These are phyloP conservation scores for Sungouiozyma ichnusensis DNA, from an alignment of 805 yeast species.

Conservation along the genomic window DNA sequence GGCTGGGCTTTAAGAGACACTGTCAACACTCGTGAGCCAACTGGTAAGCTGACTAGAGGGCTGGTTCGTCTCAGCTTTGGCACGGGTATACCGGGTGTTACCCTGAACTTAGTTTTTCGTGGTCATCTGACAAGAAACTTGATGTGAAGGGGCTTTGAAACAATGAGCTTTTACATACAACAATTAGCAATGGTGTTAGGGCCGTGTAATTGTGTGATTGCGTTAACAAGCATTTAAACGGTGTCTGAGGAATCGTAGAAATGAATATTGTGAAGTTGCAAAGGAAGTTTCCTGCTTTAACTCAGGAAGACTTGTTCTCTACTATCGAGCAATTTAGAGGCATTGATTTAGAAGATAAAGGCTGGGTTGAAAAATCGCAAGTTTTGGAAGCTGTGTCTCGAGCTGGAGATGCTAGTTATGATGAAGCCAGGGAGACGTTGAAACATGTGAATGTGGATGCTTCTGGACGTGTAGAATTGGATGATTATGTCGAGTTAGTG, in stretches of 20 bases:
- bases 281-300: slow-evolving; percentile 74
- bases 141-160: too few species aligned
- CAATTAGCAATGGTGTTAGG: too few species aligned
- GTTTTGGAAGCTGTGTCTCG: slow-evolving; percentile 76
- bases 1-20: background rate
- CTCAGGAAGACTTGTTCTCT: slow-evolving; percentile 76
- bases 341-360: slow-evolving; percentile 84
- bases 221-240: too few species aligned
- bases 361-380: slow-evolving; percentile 87
- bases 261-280: slow-evolving; percentile 61
- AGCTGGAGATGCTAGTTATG: slow-evolving; percentile 75
- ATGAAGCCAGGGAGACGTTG: slow-evolving; percentile 86
- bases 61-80: too few species aligned
- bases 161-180: too few species aligned
- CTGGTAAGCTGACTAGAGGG: too few species aligned
- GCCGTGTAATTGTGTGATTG: too few species aligned
- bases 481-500: slow-evolving; percentile 79
- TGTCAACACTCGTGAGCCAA: background rate
- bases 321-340: slow-evolving; percentile 79
- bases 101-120: too few species aligned
- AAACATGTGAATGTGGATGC: slow-evolving; percentile 90
- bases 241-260: too few species aligned
- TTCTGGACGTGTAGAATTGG: slow-evolving; percentile 92
- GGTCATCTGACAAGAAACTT: too few species aligned
- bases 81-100: too few species aligned